Conservation (phyloP, 1,284 basidiomycete genomes). For the Papiliotrema fonsecae region DNA sequence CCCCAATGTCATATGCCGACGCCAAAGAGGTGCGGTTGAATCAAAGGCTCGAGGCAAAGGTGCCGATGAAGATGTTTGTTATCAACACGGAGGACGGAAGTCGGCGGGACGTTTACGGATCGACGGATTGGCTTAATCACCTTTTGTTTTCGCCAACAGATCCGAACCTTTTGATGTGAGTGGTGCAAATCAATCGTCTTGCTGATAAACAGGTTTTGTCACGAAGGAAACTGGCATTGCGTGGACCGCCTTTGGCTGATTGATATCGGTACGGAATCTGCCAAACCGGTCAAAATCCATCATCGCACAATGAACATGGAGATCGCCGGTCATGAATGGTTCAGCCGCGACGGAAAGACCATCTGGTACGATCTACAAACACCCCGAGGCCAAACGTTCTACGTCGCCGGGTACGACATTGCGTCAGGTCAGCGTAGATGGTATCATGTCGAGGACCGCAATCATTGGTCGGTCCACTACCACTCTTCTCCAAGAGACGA, state of each 20-base stretch:
- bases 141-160: conserved; percentile 22
- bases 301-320: conserved; percentile 24
- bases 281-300: conserved; percentile 12
- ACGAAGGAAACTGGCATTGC: conserved; percentile 24
- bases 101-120: conserved; percentile 11
- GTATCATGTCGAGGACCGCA: conserved; percentile 14
- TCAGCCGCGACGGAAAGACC: conserved; percentile 13
- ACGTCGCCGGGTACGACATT: conserved; percentile 18
- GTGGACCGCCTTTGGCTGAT: conserved; percentile 22
- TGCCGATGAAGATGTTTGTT: conserved; percentile 18
- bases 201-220: conserved; percentile 9
- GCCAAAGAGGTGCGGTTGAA: conserved; percentile 19
- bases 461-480: conserved; percentile 26
- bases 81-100: conserved; percentile 12
- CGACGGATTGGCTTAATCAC: conserved; percentile 26
- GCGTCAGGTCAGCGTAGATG: conserved; percentile 11
- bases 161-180: conserved; percentile 14
- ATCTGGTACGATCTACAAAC: conserved; percentile 26
- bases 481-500: conserved; percentile 9
- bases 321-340: conserved; percentile 28
- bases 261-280: background rate
- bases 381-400: conserved; percentile 19
- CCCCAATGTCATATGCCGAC: conserved; percentile 21
- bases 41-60: conserved; percentile 13
- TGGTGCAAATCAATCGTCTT: background rate